Base-by-base conservation (phyloP, 108 stramenopile genomes). In the Cyclotella cryptica region DNA sequence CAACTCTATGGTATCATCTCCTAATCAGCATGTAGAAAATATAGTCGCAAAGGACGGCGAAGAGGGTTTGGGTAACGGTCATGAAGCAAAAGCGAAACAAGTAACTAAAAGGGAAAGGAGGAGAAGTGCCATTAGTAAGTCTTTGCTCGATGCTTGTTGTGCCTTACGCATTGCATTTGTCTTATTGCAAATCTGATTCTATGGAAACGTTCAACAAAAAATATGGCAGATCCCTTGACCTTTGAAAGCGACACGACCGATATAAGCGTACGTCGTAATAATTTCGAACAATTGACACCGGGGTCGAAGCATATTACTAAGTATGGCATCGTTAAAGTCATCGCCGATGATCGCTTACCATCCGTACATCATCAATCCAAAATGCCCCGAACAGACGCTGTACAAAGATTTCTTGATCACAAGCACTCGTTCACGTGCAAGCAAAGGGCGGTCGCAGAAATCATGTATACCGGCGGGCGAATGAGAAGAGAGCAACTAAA, bases 311-410 rank as follows among this genome's bases (percentile, higher is more conserved):
- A 84, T 69, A 67, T 90, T 27, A 93, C 92, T 10, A 71, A 54
- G 26, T 93, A 67, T 76, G 92, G 94, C 21, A 84, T 93, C 17
- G 94, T 95, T 3, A 68, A 91, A 72, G 88, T 95, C 8, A 81
- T 95, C 24, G 65, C 54, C 18, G 94, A 95, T 67, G 78, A 87
- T 68, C 78, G 89, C 0, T 87, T 69, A 26, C 80, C 77, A 11
- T 18, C 51, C 22, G 49, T 69, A 66, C 55, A 74, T 28, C 46
- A 45, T 35, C 54, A 57, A 29, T 54, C 39, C 12, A 69, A 71
- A 29, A 24, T 41, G 3, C 19, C 9, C 40, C 42, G 22, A 61
- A 58, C 8, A 9, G 42, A 26, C 17, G 21, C 3, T 55, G 57
- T 28, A 45, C 45, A 41, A 41, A 58, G 28, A 30, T 43, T 53